Percentiles rank a stretch among this genome's conserved stretches.
Evolutionary conservation across 202 grass and related monocot species (phyloP).

Genomic region (Saccharum hybrid): DNA sequence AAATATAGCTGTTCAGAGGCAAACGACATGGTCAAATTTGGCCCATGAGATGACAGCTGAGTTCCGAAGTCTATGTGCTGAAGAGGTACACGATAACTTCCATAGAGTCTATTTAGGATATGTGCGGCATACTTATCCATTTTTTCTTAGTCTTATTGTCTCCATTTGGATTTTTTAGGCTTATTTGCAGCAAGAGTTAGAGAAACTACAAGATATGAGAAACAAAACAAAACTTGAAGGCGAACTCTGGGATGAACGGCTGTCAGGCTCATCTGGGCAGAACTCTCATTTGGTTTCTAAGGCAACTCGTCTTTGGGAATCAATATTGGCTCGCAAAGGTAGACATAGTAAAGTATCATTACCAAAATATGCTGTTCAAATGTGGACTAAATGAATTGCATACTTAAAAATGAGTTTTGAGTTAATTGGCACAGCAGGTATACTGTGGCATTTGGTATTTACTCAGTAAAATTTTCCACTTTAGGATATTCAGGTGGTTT

Average conservation of each 20-base stretch:
- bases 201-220: constrained; percentile 91
- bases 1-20: constrained; percentile 87
- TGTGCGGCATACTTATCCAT: constrained; percentile 22
- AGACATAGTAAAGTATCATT: constrained; percentile 36
- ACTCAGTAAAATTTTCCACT: constrained; percentile 20
- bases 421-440: constrained; percentile 7
- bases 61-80: constrained; percentile 97
- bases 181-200: constrained; percentile 98
- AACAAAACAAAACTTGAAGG: constrained; percentile 97
- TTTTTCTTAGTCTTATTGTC: constrained; percentile 33
- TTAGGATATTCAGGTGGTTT: constrained; percentile 1
- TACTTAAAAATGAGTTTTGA: not conserved
- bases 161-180: constrained; percentile 69
- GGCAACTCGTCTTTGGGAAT: constrained; percentile 93
- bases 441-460: constrained; percentile 10
- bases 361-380: constrained; percentile 37
- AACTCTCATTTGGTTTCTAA: constrained; percentile 94
- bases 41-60: constrained; percentile 99
- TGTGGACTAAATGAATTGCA: constrained; percentile 17
- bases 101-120: constrained; percentile 43
- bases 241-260: constrained; percentile 84
- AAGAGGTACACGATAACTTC: constrained; percentile 75
- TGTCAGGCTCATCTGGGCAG: constrained; percentile 78
- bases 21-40: constrained; percentile 92
- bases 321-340: constrained; percentile 95